phyloP scores from a whole-genome alignment of 2,329 filamentous ascomycete species.

The Cladophialophora exuberans region DNA sequence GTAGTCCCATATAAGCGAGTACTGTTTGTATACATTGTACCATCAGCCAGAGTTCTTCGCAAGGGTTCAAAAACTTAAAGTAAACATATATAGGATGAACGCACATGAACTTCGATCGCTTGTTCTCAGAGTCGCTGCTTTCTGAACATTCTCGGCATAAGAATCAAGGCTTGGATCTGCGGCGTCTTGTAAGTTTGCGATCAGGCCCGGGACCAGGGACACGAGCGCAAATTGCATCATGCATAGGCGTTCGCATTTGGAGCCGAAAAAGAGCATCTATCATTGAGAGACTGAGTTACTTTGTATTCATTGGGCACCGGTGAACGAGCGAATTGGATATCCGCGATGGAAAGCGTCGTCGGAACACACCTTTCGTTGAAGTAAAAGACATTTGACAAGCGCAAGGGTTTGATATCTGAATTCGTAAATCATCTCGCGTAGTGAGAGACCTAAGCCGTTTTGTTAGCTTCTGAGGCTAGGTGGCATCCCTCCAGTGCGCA shows the following conservation, averaged over 20 bases:
- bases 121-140: constrained; percentile 82
- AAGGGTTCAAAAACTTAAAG: too few relatives aligned
- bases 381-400: constrained; percentile 86
- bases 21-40: constrained; percentile 50
- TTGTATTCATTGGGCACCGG: background rate
- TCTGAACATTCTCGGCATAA: constrained; percentile 74
- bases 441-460: constrained; percentile 69
- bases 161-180: constrained; percentile 89
- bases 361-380: constrained; percentile 82
- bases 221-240: constrained; percentile 98
- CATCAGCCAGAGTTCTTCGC: too few relatives aligned
- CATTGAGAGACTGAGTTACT: constrained; percentile 7
- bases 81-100: constrained; percentile 33
- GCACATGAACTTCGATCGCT: constrained; percentile 82
- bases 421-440: constrained; percentile 89
- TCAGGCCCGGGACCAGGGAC: constrained; percentile 89
- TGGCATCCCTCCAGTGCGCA: too few relatives aligned
- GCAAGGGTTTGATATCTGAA: constrained; percentile 95
- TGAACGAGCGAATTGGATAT: background rate
- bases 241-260: constrained; percentile 92
- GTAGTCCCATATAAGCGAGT: constrained; percentile 90
- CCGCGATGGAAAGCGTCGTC: background rate
- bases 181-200: constrained; percentile 90
- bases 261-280: constrained; percentile 97
- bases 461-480: too few relatives aligned